Percentiles rank a stretch among this genome's conserved stretches.
Evolutionary conservation across 768 basidiomycete genomes (phyloP).

Genomic region (Lyophyllum shimeji): DNA sequence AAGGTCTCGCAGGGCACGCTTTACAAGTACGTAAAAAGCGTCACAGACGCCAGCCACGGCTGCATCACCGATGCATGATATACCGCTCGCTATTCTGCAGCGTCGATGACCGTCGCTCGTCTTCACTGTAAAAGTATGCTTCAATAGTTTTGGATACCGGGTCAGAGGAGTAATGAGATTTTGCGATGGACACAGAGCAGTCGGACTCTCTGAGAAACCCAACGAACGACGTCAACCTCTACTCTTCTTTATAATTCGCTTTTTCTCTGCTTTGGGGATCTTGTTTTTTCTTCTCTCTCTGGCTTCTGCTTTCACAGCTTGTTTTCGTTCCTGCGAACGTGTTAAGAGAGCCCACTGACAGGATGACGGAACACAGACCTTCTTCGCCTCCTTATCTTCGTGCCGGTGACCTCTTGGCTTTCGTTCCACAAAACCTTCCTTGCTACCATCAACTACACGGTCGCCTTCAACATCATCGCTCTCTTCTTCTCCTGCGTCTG

Average conservation of each 20-base stretch:
- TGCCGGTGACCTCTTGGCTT: conserved; percentile 84
- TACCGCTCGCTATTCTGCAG: neutral
- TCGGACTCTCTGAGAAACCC: neutral
- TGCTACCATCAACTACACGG: conserved; percentile 33
- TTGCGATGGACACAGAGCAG: no score
- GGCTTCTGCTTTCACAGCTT: conserved; percentile 81
- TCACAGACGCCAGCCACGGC: conserved; percentile 89
- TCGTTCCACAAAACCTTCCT: conserved; percentile 47
- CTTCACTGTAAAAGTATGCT: conserved; percentile 5
- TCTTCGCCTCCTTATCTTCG: conserved; percentile 90
- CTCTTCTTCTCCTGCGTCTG: conserved; percentile 23
- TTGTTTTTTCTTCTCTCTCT: conserved; percentile 88
- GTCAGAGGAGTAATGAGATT: neutral
- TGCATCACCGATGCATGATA: conserved; percentile 84
- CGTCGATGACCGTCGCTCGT: neutral
- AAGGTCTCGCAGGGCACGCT: conserved; percentile 82
- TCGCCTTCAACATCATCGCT: conserved; percentile 31
- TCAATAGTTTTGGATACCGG: neutral
- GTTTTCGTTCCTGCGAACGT: conserved; percentile 79
- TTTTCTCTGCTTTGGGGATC: conserved; percentile 96
- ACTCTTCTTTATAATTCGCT: conserved; percentile 71
- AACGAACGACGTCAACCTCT: conserved; percentile 14
- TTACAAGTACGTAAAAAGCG: conserved; percentile 86
- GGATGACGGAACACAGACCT: conserved; percentile 45
- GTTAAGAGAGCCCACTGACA: conserved; percentile 7